Conservation (phyloP, 2,329 filamentous ascomycete genomes). For the Hypoxylon rubiginosum region DNA sequence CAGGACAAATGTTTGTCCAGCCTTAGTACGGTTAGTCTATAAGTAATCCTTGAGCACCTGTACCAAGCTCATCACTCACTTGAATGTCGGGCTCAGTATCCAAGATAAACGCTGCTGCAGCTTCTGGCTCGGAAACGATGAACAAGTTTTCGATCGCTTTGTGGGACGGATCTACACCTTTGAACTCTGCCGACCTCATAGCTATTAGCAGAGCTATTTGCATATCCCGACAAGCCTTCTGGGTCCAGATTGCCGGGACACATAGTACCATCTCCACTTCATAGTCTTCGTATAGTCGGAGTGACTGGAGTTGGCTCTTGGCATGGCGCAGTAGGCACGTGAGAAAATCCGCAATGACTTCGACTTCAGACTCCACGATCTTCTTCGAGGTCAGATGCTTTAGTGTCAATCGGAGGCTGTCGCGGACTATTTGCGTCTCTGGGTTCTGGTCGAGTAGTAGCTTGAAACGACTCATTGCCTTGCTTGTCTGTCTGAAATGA, state of each 20-base stretch:
- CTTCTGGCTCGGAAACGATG: slow-evolving; percentile 50
- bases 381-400: not conserved
- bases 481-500: slow-evolving; percentile 18
- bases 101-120: slow-evolving; percentile 47
- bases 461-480: slow-evolving; percentile 32
- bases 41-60: slow-evolving; percentile 17
- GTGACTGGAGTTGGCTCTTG: slow-evolving; percentile 23
- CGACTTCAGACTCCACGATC: not conserved
- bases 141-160: slow-evolving; percentile 48
- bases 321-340: slow-evolving; percentile 21
- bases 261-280: slow-evolving; percentile 38
- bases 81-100: slow-evolving; percentile 25
- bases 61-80: slow-evolving; percentile 4
- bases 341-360: slow-evolving; percentile 21
- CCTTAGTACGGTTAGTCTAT: slow-evolving; percentile 9
- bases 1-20: slow-evolving; percentile 43
- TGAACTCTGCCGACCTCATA: slow-evolving; percentile 31
- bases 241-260: slow-evolving; percentile 42
- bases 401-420: slow-evolving; percentile 6
- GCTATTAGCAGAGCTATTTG: slow-evolving; percentile 38
- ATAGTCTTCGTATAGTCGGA: slow-evolving; percentile 25
- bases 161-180: slow-evolving; percentile 26
- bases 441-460: slow-evolving; percentile 27
- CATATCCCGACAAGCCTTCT: slow-evolving; percentile 43
- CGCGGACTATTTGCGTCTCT: slow-evolving; percentile 21